These are phyloP conservation scores for Whalleya microplaca DNA, from an alignment of 2,329 filamentous ascomycete genomes.

Conservation along the genomic window DNA sequence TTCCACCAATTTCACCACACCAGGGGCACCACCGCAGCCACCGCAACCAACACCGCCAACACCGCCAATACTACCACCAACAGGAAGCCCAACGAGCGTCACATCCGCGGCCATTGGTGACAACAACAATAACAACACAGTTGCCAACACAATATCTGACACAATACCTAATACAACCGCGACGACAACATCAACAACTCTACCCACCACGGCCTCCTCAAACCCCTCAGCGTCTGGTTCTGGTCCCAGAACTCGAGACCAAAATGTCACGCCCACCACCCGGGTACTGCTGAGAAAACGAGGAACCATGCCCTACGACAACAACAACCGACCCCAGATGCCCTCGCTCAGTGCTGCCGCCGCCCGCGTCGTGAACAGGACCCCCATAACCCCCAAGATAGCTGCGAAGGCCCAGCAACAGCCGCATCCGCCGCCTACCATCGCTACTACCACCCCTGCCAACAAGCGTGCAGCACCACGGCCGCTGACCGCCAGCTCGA, in stretches of 20 bases:
- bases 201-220: slow-evolving; percentile 7
- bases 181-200: too few species aligned
- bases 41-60: slow-evolving; percentile 14
- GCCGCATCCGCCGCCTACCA: slow-evolving; percentile 34
- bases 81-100: slow-evolving; percentile 18
- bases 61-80: slow-evolving; percentile 23
- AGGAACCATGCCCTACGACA: slow-evolving; percentile 44
- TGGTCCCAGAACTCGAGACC: slow-evolving; percentile 38
- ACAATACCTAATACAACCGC: too few species aligned
- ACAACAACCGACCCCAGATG: slow-evolving; percentile 64
- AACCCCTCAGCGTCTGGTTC: slow-evolving; percentile 18
- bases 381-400: slow-evolving; percentile 60
- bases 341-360: slow-evolving; percentile 69
- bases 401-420: slow-evolving; percentile 44
- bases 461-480: slow-evolving; percentile 34
- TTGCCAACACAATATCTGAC: slow-evolving; percentile 12
- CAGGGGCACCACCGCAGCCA: slow-evolving; percentile 1
- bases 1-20: too few species aligned
- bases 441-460: slow-evolving; percentile 49
- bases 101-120: slow-evolving; percentile 9
- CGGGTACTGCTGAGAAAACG: slow-evolving; percentile 36
- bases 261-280: slow-evolving; percentile 43
- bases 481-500: slow-evolving; percentile 33
- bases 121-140: too few species aligned
- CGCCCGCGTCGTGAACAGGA: slow-evolving; percentile 54